phyloP scores from a whole-genome alignment of 129 eudicot genomes.

The Centaurea solstitialis region DNA sequence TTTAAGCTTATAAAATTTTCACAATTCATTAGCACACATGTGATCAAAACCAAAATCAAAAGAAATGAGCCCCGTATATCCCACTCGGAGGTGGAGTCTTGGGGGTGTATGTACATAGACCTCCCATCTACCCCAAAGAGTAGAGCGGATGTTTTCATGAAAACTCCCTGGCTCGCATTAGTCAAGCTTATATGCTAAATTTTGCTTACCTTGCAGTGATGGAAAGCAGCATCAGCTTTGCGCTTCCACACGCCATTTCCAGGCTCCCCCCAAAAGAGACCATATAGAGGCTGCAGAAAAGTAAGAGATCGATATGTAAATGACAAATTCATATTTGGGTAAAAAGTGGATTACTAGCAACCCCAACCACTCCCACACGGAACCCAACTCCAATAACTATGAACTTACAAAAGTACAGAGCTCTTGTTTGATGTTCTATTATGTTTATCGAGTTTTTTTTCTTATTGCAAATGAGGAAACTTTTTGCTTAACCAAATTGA shows the following conservation, averaged over 20 bases:
- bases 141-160: not conserved
- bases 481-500: not conserved
- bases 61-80: no score
- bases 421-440: not conserved
- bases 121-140: not conserved
- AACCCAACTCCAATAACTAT: no score
- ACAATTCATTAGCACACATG: not conserved
- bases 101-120: no score
- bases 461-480: not conserved
- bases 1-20: not conserved
- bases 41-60: no score
- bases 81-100: no score
- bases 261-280: constrained; percentile 79
- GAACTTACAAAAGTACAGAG: no score
- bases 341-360: no score
- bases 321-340: not conserved
- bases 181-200: constrained; percentile 7
- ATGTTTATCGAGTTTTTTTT: not conserved
- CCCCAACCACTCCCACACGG: no score
- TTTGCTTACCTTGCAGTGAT: constrained; percentile 59
- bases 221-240: constrained; percentile 80
- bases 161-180: not conserved
- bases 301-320: not conserved
- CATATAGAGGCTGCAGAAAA: constrained; percentile 71
- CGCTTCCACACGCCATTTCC: constrained; percentile 85